Base-by-base conservation (phyloP, 1,284 basidiomycete species). In the Spongispora temasekensis region DNA sequence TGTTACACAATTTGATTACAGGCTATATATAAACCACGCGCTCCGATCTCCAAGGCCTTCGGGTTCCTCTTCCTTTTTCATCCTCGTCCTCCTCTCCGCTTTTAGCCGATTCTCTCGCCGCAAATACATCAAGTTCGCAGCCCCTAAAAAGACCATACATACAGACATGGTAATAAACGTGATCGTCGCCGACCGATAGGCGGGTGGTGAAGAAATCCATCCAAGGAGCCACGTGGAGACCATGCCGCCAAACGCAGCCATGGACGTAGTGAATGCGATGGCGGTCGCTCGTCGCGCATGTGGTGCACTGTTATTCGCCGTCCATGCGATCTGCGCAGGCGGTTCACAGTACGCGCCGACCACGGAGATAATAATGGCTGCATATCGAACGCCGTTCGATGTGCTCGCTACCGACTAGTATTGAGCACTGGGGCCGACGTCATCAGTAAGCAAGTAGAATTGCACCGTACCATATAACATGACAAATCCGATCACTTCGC, bases 221-320 rank as follows among this genome's bases (percentile, higher is more conserved):
- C 78, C 79, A 60, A 84, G 76, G 6, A 86, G 75, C 84, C 83
- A 85, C 2, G 80, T 82, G 0, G 82, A 78, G 9, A 85, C 76
- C 58, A 88, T 84, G 8, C 83, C 85, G 4, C 85, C 86, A 0
- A 74, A 71, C 69, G 86, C 84, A n/a, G 80, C 80, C 67, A 77
- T 67, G 59, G n/a, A n/a, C n/a, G n/a, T n/a, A n/a, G 83, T 78
- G 62, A 83, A 84, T 0, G 82, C 84, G 48, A 88, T 78, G 9
- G 80, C 77, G 0, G 83, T 83, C 5, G 84, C 85, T 12, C 85
- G 79, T 42, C 83, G 76, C 50, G 78, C 77, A 64, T 85, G 81
- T 0, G 85, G 84, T 0, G 82, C 77, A 21, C 83, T 78, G 70
- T 88, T 89, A 69, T 87, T 87, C n/a, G 86, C 76, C 51, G 75